Conservation (phyloP, 2,329 filamentous ascomycete species). For the Penicillium italicum region DNA sequence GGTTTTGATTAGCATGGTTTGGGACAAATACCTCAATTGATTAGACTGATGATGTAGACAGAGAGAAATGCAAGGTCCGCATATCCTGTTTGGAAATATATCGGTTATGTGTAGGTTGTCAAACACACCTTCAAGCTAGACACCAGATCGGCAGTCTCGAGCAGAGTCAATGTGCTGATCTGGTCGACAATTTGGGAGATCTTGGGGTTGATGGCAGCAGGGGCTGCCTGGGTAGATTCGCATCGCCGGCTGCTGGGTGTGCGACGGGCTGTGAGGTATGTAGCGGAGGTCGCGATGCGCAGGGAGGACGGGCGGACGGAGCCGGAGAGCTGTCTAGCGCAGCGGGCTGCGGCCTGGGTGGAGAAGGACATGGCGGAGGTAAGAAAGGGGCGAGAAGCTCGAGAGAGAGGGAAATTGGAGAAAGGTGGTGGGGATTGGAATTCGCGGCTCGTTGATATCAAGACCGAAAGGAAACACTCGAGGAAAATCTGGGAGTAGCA, state of each 20-base stretch:
- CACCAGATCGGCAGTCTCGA: constrained; percentile 96
- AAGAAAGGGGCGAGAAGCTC: neutral
- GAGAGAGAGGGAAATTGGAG: constrained; percentile 2
- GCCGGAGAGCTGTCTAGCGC: constrained; percentile 41
- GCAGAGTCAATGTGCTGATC: constrained; percentile 94
- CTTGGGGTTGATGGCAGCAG: constrained; percentile 72
- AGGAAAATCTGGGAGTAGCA: constrained; percentile 35
- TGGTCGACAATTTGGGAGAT: constrained; percentile 94
- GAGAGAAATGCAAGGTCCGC: neutral
- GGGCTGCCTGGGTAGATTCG: constrained; percentile 72
- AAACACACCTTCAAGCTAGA: constrained; percentile 80
- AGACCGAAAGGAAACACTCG: constrained; percentile 31
- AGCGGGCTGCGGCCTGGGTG: constrained; percentile 41
- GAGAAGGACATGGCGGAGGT: constrained; percentile 39
- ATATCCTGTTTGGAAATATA: neutral
- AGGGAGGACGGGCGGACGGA: constrained; percentile 41
- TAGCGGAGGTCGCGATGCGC: constrained; percentile 38
- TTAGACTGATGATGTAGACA: neutral
- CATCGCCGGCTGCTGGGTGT: constrained; percentile 64
- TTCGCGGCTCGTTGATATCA: constrained; percentile 22
- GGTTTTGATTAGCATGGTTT: neutral
- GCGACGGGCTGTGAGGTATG: constrained; percentile 39
- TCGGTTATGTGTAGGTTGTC: neutral
- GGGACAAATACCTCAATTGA: constrained; percentile 4
- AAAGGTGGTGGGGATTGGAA: constrained; percentile 16